Evolutionary conservation across 2,329 filamentous ascomycete genomes (phyloP).

Genomic region (Monosporascus sp.): DNA sequence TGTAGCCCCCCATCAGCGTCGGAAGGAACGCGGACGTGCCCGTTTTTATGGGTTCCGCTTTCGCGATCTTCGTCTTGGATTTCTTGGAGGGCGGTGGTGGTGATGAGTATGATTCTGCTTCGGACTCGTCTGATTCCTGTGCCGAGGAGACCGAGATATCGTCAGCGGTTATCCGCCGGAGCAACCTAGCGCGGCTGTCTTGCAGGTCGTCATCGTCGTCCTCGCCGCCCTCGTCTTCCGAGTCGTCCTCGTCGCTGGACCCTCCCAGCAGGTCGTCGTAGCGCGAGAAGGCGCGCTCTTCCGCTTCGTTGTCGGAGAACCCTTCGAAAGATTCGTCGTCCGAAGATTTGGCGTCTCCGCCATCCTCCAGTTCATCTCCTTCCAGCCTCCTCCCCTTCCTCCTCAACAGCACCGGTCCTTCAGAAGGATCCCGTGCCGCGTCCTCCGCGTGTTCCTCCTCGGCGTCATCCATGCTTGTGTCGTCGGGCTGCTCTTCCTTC

Average conservation of each 20-base stretch:
- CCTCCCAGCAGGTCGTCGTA: conserved; percentile 41
- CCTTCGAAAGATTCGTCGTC: conserved; percentile 17
- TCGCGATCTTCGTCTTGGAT: conserved; percentile 18
- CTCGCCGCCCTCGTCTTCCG: conserved; percentile 25
- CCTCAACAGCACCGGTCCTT: conserved; percentile 22
- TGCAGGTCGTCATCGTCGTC: conserved; percentile 22
- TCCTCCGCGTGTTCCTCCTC: conserved; percentile 18
- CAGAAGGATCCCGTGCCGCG: conserved; percentile 17
- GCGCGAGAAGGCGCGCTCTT: conserved; percentile 35
- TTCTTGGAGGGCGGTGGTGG: conserved; percentile 26
- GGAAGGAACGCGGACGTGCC: conserved; percentile 62
- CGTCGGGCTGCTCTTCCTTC: conserved; percentile 9
- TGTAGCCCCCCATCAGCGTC: conserved; percentile 72
- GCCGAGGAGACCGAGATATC: conserved; percentile 21
- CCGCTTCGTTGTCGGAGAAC: conserved; percentile 23
- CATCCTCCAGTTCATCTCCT: conserved; percentile 22
- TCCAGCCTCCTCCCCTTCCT: conserved; percentile 31
- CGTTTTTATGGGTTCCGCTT: conserved; percentile 11
- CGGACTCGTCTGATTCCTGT: conserved; percentile 22
- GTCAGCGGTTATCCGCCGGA: conserved; percentile 14
- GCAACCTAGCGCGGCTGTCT: conserved; percentile 18
- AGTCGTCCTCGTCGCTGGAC: conserved; percentile 33
- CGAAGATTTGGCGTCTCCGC: conserved; percentile 15
- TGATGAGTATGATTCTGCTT: conserved; percentile 19
- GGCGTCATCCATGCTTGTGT: conserved; percentile 12